Evolutionary conservation across 139 green algal genomes (phyloP).

Genomic region (Yamagishiella unicocca): DNA sequence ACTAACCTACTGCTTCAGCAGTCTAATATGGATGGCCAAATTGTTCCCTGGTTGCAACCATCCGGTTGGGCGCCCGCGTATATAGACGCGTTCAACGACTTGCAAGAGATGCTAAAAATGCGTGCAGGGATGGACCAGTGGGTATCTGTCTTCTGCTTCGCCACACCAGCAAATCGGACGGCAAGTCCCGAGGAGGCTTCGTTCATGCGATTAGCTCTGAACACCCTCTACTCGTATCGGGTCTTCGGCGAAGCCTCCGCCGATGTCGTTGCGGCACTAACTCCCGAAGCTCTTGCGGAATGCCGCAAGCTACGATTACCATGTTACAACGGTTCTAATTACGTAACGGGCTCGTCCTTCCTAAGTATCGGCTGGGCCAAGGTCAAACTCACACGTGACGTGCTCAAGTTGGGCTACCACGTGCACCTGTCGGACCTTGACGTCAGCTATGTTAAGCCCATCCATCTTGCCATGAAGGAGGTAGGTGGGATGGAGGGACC

Average conservation of each 20-base stretch:
- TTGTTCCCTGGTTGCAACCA: slow-evolving; percentile 26
- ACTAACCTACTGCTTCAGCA: background rate
- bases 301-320: background rate
- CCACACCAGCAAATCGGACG: background rate
- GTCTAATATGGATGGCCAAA: background rate
- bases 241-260: background rate
- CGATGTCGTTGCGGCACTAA: slow-evolving; percentile 23
- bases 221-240: slow-evolving; percentile 5
- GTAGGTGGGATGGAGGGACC: no score
- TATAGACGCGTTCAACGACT: background rate
- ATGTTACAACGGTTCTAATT: background rate
- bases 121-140: background rate
- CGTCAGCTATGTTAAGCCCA: slow-evolving; percentile 34
- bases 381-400: slow-evolving; percentile 28
- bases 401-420: slow-evolving; percentile 21
- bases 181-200: background rate
- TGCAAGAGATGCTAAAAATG: background rate
- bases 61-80: background rate
- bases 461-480: slow-evolving; percentile 6
- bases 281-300: background rate
- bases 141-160: slow-evolving; percentile 6
- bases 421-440: slow-evolving; percentile 41
- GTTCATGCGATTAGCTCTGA: background rate
- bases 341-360: background rate
- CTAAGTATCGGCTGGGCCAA: slow-evolving; percentile 23